These are phyloP conservation scores for Podaxis sp. DNA, from an alignment of 768 basidiomycete species.

Conservation along the genomic window DNA sequence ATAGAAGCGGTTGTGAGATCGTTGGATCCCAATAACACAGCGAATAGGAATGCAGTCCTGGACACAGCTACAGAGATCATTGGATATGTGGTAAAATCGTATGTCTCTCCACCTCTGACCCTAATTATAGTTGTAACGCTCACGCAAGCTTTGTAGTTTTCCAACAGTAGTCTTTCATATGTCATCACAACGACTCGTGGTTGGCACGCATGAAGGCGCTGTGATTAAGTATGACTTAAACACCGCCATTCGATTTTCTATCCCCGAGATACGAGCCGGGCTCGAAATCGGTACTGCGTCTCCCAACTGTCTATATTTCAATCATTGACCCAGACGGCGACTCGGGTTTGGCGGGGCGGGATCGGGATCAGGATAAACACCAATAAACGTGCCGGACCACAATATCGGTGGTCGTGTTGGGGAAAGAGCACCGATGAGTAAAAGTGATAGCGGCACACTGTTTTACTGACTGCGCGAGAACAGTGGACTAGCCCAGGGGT, in stretches of 20 bases:
- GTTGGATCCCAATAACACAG: constrained; percentile 83
- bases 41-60: constrained; percentile 78
- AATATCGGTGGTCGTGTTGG: too few species aligned
- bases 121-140: background rate
- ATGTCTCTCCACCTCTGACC: constrained; percentile 22
- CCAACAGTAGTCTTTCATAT: constrained; percentile 95
- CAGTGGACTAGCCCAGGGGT: too few species aligned
- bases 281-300: constrained; percentile 20
- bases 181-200: constrained; percentile 82
- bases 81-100: constrained; percentile 94
- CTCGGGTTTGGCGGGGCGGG: too few species aligned
- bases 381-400: too few species aligned
- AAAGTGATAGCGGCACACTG: too few species aligned
- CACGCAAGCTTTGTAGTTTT: constrained; percentile 49
- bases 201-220: constrained; percentile 93
- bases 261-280: constrained; percentile 56
- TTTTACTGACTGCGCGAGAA: too few species aligned
- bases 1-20: constrained; percentile 97
- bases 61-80: constrained; percentile 94
- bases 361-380: too few species aligned
- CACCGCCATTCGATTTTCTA: constrained; percentile 91
- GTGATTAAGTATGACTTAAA: constrained; percentile 96
- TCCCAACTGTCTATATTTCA: constrained; percentile 38
- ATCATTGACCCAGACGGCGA: constrained; percentile 19
- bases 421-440: too few species aligned